These are phyloP conservation scores for Geosiphon pyriformis DNA, from an alignment of 192 early-diverging fungal genomes.

Conservation along the genomic window DNA sequence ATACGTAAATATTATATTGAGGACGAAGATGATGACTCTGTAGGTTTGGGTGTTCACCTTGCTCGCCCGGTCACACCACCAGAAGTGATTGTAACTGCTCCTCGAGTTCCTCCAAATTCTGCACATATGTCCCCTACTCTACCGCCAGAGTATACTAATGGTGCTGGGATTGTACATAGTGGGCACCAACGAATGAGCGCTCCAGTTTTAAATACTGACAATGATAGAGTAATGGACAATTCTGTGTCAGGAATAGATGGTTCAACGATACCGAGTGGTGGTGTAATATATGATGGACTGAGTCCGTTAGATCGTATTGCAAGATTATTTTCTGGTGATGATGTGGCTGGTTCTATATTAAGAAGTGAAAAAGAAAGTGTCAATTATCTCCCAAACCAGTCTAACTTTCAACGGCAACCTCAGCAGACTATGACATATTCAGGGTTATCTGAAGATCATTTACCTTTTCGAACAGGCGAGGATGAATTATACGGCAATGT, in stretches of 20 bases:
- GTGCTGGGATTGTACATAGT: too few species aligned
- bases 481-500: too few species aligned
- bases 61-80: neutral
- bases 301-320: conserved; percentile 8
- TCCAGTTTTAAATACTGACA: too few species aligned
- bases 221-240: neutral
- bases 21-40: neutral
- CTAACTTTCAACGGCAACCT: too few species aligned
- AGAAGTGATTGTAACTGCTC: conserved; percentile 9
- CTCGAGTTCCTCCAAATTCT: conserved; percentile 1
- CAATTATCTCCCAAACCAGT: too few species aligned
- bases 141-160: neutral
- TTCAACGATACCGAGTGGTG: too few species aligned
- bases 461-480: too few species aligned
- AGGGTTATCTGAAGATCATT: too few species aligned
- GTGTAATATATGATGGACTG: neutral
- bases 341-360: neutral
- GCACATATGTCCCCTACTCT: neutral
- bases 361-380: neutral
- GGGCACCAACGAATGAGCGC: neutral
- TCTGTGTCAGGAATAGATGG: neutral
- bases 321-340: neutral
- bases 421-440: too few species aligned
- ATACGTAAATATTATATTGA: neutral
- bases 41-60: neutral